Conservation (phyloP, 2,329 filamentous ascomycete genomes). For the Exophiala dermatitidis region DNA sequence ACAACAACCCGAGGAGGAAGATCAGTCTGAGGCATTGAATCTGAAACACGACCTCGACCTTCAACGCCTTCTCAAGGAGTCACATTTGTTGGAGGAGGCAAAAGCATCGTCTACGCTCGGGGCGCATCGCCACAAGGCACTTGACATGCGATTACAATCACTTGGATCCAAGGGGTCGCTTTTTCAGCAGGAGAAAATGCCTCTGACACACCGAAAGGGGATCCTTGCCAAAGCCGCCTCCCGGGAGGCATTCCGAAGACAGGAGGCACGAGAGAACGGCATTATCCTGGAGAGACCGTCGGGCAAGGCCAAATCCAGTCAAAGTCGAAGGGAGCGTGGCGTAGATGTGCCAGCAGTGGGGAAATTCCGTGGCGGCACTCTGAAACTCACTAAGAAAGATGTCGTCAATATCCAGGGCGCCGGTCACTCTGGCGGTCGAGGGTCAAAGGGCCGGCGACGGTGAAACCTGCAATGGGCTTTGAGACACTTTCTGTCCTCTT, state of each 20-base stretch:
- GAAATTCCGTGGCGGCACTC: constrained; percentile 67
- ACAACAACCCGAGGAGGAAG: constrained; percentile 30
- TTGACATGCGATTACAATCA: constrained; percentile 74
- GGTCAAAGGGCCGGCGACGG: constrained; percentile 12
- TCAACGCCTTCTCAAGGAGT: constrained; percentile 83
- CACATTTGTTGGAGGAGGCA: constrained; percentile 67
- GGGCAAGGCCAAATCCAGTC: constrained; percentile 31
- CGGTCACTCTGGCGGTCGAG: constrained; percentile 7
- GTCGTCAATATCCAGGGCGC: constrained; percentile 60
- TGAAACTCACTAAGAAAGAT: constrained; percentile 72
- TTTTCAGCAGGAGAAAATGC: constrained; percentile 77
- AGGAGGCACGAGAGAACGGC: constrained; percentile 81
- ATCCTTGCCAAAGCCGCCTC: constrained; percentile 60
- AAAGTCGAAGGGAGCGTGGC: constrained; percentile 49
- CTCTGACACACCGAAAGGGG: constrained; percentile 77
- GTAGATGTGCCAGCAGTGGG: constrained; percentile 75
- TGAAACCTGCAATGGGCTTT: background rate
- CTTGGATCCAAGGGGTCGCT: constrained; percentile 72
- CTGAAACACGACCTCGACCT: constrained; percentile 89
- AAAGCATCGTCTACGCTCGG: constrained; percentile 54
- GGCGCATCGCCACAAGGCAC: constrained; percentile 69
- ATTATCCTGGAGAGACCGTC: constrained; percentile 65
- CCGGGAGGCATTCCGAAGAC: constrained; percentile 63
- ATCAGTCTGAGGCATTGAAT: constrained; percentile 54
- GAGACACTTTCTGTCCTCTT: background rate